Base-by-base conservation (phyloP, 352 stramenopile genomes). In the Globisporangium carolinianum region DNA sequence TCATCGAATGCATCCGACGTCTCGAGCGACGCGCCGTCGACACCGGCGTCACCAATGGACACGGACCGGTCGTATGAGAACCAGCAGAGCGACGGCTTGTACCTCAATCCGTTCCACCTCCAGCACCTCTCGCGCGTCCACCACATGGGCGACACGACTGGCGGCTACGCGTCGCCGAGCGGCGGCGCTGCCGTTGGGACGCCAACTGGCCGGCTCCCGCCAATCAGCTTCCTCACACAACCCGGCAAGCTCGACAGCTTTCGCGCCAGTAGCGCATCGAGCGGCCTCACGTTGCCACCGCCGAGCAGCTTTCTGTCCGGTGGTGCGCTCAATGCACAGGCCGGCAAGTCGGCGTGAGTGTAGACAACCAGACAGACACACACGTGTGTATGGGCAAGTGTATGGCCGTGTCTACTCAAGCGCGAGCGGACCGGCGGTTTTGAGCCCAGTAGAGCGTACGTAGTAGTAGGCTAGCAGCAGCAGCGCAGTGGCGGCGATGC, bases 221-320 rank as follows among this genome's bases (percentile, higher is more conserved):
- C 81, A 24, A 91, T 91, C 67, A 87, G 81, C 63, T 88, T 79
- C 53, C 71, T 91, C 49, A 91, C 83, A 42, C 68, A 76, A 58
- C 75, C 76, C 0, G 68, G 73, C 56, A 91, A 89, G 41, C 65
- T 88, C 5, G 78, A 87, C 47, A 75, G 74, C 32, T 87, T 79
- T 67, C 75, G 76, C 14, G 70, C 68, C 15, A 72, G 69, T 17
- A 81, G 69, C 54, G 59, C 68, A 10, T 47, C 75, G 17, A 47
- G 18, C 59, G 74, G 54, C 65, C 70, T 51, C 60, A 57, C 41
- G 24, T 45, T 63, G 14, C 67, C 82, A 48, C 75, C 76, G 39
- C 75, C 75, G 11, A 80, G 66, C 42, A 75, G 59, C 66, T 87
- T 87, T 60, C 71, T 87, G 45, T 64, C 77, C 14, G 66, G 76